Evolutionary conservation across 164 flowering plant genomes (phyloP).

Genomic region (Dillenia turbinata): DNA sequence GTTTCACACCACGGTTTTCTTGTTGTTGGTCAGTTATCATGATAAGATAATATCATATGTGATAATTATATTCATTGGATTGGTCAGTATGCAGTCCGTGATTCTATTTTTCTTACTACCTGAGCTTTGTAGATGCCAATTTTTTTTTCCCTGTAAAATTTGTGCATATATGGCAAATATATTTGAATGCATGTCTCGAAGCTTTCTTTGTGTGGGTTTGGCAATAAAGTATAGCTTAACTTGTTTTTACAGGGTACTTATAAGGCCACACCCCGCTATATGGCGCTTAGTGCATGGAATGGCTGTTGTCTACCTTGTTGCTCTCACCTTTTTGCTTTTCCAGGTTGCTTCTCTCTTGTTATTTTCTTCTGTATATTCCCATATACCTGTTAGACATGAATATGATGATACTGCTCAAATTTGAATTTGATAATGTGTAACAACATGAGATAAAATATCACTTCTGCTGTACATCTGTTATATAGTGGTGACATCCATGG

Average conservation of each 20-base stretch:
- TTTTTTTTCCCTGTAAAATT: no score
- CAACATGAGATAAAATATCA: not conserved
- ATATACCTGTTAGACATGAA: no score
- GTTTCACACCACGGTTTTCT: slow-evolving; percentile 16
- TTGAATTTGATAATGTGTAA: not conserved
- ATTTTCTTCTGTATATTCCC: no score
- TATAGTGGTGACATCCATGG: not conserved
- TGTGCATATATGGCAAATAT: no score
- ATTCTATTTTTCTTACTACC: no score
- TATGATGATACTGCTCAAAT: not conserved
- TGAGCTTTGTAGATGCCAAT: no score
- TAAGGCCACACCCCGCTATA: slow-evolving; percentile 97
- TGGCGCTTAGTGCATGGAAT: slow-evolving; percentile 99
- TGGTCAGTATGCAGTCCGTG: no score
- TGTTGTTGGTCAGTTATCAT: no score
- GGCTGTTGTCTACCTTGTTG: slow-evolving; percentile 94
- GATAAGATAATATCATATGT: no score
- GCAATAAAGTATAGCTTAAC: not conserved
- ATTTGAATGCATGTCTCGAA: no score
- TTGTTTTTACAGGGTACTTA: slow-evolving; percentile 60
- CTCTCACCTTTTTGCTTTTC: slow-evolving; percentile 94
- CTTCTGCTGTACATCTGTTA: not conserved
- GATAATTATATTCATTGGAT: no score
- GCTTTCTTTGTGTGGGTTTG: no score
- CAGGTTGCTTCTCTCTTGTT: slow-evolving; percentile 52